Conservation (phyloP, 2,329 filamentous ascomycete species). For the Fusarium torulosum region DNA sequence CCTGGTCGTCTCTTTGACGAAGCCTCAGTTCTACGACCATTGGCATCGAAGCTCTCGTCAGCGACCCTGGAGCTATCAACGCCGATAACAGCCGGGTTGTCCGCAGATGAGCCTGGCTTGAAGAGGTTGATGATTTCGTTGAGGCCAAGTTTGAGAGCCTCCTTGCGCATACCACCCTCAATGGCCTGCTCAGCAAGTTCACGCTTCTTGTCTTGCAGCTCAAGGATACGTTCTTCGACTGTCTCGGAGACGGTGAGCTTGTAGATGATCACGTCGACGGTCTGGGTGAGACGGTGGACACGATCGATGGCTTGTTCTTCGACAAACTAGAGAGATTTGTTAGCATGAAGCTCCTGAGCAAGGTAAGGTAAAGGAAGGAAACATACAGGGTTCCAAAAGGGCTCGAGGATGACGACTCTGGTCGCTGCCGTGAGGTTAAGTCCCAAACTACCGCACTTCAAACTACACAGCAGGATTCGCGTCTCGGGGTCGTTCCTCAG, state of each 20-base stretch:
- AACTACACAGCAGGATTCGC: conserved; percentile 88
- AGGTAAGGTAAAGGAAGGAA: conserved; percentile 25
- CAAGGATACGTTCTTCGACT: conserved; percentile 95
- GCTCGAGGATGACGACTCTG: conserved; percentile 93
- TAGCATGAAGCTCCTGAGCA: not conserved
- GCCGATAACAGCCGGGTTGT: conserved; percentile 36
- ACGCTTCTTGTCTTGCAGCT: conserved; percentile 92
- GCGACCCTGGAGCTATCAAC: conserved; percentile 33
- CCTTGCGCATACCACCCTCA: conserved; percentile 80
- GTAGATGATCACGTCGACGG: conserved; percentile 93
- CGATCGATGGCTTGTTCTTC: conserved; percentile 99
- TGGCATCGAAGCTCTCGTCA: conserved; percentile 29
- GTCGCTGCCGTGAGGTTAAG: conserved; percentile 95
- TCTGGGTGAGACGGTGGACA: conserved; percentile 98
- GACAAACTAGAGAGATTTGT: conserved; percentile 74
- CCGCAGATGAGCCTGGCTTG: conserved; percentile 66
- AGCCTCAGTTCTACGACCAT: conserved; percentile 42
- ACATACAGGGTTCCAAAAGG: conserved; percentile 95
- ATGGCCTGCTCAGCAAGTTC: conserved; percentile 92
- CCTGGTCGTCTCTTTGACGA: conserved; percentile 47
- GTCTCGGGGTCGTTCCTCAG: conserved; percentile 81
- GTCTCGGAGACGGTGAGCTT: conserved; percentile 88
- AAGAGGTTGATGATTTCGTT: conserved; percentile 95
- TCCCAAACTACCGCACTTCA: conserved; percentile 93
- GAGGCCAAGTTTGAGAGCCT: conserved; percentile 85